These are phyloP conservation scores for Penicillium freii DNA, from an alignment of 2,329 filamentous ascomycete genomes.

Conservation along the genomic window DNA sequence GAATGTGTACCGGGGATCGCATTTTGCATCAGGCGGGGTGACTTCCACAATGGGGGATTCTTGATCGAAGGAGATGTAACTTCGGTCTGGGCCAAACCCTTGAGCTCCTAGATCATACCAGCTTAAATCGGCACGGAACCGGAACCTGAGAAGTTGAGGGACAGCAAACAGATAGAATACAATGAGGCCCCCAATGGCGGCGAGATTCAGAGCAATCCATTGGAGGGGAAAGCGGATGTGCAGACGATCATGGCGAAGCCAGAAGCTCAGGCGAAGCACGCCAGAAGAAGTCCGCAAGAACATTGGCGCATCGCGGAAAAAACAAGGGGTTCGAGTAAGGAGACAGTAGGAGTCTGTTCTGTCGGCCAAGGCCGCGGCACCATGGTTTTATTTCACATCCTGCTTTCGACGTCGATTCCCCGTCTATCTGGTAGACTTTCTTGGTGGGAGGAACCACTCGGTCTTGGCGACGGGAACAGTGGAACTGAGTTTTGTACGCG, in stretches of 20 bases:
- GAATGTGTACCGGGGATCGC: conserved; percentile 32
- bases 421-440: neutral
- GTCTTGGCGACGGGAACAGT: neutral
- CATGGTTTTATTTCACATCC: neutral
- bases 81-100: conserved; percentile 31
- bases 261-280: conserved; percentile 11
- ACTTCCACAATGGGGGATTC: conserved; percentile 31
- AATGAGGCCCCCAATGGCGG: conserved; percentile 4
- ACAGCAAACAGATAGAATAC: conserved; percentile 16
- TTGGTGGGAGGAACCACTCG: neutral
- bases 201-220: conserved; percentile 4
- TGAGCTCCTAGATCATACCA: conserved; percentile 33
- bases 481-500: conserved; percentile 1
- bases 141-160: conserved; percentile 19
- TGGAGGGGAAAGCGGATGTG: neutral
- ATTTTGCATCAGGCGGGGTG: conserved; percentile 24
- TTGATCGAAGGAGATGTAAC: conserved; percentile 31
- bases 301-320: conserved; percentile 21
- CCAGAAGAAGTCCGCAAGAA: conserved; percentile 16
- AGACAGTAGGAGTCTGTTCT: neutral
- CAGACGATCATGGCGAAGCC: conserved; percentile 9
- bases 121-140: conserved; percentile 19
- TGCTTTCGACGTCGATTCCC: neutral
- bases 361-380: neutral
- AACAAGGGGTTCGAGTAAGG: neutral